Base-by-base conservation (phyloP, 2,329 filamentous ascomycete genomes). In the Verruconis gallopava region DNA sequence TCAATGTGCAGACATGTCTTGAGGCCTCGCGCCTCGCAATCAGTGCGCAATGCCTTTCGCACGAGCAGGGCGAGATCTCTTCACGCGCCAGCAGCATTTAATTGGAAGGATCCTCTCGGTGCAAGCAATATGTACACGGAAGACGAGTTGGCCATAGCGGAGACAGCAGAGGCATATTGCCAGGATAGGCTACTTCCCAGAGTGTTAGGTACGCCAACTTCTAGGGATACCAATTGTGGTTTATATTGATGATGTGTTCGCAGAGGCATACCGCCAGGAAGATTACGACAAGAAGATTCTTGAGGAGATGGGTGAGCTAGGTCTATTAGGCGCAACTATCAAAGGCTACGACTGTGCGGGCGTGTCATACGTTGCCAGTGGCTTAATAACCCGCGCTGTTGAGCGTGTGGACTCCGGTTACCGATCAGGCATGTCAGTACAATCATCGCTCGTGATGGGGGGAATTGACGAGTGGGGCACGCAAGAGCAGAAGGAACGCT, bases 331-430 rank as follows among this genome's bases (percentile, higher is more conserved):
- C 42, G 79, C 88, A 40, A 89, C 78, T 14, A 88, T 94, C 47
- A 68, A 89, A 48, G 88, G 86, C 14, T 91, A 93, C 54, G 86
- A 77, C 21, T 94, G 88, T 59, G 86, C 86, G 3, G 86, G 86
- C 42, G 82, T 84, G 19, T 89, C 83, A 49, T 88, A 80, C 42
- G 85, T 94, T 36, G 86, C 86, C 5, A 81, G 81, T n/a, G 86
- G 85, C 17, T 67, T 94, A 48, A 93, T 94, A 60, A 93, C 85
- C 15, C 77, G 85, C 56, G 86, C 88, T 48, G 85, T 94, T 14
- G 86, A 94, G 63, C 75, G 85, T 44, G 84, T 94, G 20, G 86
- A 94, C 58, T 91, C 84, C 46, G 88, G 86, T 38, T 94, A 93
- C 63, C 76, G 88, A 45, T 93, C 85, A 38, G 86, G 83, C 49